phyloP scores from a whole-genome alignment of 164 flowering plant genomes.

The Vitis amurensis region DNA sequence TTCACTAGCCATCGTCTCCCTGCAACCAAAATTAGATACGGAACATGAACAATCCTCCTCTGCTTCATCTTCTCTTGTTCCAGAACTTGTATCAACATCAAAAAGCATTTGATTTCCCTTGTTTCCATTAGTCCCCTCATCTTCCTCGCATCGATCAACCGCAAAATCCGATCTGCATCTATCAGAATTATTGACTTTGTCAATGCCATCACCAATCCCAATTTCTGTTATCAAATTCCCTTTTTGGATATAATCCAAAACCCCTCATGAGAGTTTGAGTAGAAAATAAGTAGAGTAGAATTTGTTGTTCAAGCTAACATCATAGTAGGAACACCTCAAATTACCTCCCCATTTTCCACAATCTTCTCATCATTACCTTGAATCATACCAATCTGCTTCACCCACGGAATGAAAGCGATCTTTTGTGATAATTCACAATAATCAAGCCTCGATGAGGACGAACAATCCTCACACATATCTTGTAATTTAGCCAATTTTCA shows the following conservation, averaged over 20 bases:
- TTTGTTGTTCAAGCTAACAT: conserved; percentile 33
- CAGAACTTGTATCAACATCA: conserved; percentile 23
- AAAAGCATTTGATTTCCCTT: conserved; percentile 25
- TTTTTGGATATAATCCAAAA: conserved; percentile 49
- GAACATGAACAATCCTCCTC: conserved; percentile 15
- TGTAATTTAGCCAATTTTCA: conserved; percentile 49
- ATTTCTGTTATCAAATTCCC: conserved; percentile 33
- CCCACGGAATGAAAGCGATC: conserved; percentile 42
- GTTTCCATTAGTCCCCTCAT: conserved; percentile 16
- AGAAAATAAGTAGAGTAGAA: conserved; percentile 38
- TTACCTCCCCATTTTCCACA: conserved; percentile 33
- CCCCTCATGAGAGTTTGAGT: conserved; percentile 56
- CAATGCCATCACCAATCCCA: conserved; percentile 18
- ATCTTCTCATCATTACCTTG: conserved; percentile 25
- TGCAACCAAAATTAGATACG: conserved; percentile 10
- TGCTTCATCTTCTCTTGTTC: conserved; percentile 16
- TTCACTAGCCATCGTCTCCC: conserved; percentile 8
- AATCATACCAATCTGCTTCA: conserved; percentile 41
- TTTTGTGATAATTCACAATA: conserved; percentile 16
- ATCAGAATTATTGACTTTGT: conserved; percentile 28
- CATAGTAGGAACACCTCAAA: conserved; percentile 73
- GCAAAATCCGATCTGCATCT: conserved; percentile 30
- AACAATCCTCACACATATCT: conserved; percentile 83
- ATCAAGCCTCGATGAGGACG: conserved; percentile 36
- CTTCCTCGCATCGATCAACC: conserved; percentile 20